Evolutionary conservation across 441 rosid genomes (phyloP), one percentile per base, ranked within the genome.

Genomic region (Manihot esculenta): DNA sequence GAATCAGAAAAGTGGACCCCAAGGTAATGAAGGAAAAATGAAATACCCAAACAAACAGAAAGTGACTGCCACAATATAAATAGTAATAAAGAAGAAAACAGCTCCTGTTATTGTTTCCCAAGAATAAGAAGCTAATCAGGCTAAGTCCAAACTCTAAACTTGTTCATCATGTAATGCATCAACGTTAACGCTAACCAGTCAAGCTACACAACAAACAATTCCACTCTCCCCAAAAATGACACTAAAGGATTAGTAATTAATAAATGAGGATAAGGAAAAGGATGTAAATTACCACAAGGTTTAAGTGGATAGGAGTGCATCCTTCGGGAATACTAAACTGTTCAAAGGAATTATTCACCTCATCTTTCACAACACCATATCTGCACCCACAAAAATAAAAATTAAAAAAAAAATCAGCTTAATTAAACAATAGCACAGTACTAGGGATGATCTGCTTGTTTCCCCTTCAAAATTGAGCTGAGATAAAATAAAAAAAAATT

Each of bases 251-350:
- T 59, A 18, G 20, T 26, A 60, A 58, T 41, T 7, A 20, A 33
- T 20, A 70, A 55, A 26, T 64, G 38, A 50, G 68, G 2, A 20
- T 1, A 1, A 35, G 7, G 41, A 35, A 35, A 35, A 35, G 3
- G 41, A 35, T 35, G 41, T 7, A 35, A 35, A 74, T 81, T 87
- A 94, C 98, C 94, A 94, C 96, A 13, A 94, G 93, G 77, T 90
- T 94, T 64, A 94, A 72, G 82, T 92, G 98, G 15, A 92, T 83
- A 56, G 97, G 96, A 74, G 77, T 77, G 77, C 99, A 94, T 30
- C 85, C 90, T 68, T 78, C 69, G 2, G 92, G 91, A 59, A 87
- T 66, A 62, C 74, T 65, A 30, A 90, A 81, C 5, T 80, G 82
- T 18, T 71, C 72, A 27, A 78, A 86, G 48, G 78, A 73, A 53